Conservation (phyloP, 2,329 filamentous ascomycete species). For the Raffaelea deltoideospora region DNA sequence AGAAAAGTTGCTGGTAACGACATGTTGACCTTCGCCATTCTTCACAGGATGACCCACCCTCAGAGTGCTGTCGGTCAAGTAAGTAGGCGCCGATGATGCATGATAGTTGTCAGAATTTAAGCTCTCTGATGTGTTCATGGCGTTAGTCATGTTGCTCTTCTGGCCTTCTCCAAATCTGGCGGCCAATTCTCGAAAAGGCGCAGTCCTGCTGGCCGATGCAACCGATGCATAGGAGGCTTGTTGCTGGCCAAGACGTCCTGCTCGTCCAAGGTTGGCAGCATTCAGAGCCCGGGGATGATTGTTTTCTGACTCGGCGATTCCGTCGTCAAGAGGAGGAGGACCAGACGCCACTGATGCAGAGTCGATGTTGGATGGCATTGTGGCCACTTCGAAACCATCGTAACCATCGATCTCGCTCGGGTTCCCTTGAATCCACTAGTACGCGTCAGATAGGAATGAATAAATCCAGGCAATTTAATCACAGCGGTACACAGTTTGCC, state of each 20-base stretch:
- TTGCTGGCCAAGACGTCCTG: background rate
- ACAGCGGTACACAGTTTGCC: too few species aligned
- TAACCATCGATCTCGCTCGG: constrained; percentile 7
- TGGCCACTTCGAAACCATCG: constrained; percentile 2
- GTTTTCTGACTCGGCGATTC: background rate
- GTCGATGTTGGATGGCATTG: constrained; percentile 2
- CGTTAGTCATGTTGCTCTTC: too few species aligned
- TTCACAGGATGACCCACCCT: too few species aligned
- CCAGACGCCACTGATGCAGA: constrained; percentile 1
- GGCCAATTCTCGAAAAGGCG: background rate
- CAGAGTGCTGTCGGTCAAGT: too few species aligned
- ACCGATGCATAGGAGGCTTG: background rate
- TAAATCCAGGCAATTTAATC: background rate
- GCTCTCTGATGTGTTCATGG: too few species aligned
- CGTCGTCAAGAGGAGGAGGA: constrained; percentile 5
- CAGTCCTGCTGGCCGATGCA: background rate
- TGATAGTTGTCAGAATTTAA: too few species aligned
- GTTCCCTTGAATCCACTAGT: constrained; percentile 10
- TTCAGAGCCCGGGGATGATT: constrained; percentile 7
- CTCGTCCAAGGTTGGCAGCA: constrained; percentile 4
- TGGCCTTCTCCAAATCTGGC: too few species aligned
- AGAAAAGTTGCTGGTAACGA: too few species aligned
- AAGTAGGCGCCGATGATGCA: too few species aligned
- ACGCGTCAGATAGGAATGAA: background rate
- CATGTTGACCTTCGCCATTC: too few species aligned